A percentile compares a stretch with the other conserved stretches of the same genome.
Evolutionary conservation across 805 yeast species (phyloP).

Genomic region (Candida cerambycidarum): DNA sequence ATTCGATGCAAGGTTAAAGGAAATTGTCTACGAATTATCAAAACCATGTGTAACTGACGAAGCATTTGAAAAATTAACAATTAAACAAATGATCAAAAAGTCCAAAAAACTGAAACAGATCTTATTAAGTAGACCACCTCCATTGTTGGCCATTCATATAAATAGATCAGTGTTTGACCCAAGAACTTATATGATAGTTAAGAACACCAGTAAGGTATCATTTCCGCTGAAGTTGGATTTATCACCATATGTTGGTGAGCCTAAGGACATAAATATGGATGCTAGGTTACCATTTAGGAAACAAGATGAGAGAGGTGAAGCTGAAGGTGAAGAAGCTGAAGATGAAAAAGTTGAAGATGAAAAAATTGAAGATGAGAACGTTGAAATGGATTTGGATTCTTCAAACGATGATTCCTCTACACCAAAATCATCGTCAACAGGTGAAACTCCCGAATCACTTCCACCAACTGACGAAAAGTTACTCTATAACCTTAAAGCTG

Average conservation of each 20-base stretch:
- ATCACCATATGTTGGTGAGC: constrained; percentile 66
- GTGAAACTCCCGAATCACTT: constrained; percentile 13
- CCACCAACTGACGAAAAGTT: constrained; percentile 28
- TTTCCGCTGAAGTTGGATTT: constrained; percentile 73
- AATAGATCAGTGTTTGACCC: constrained; percentile 94
- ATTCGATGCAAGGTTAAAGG: constrained; percentile 29
- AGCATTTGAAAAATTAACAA: constrained; percentile 68
- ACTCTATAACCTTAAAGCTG: constrained; percentile 74
- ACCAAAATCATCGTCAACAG: constrained; percentile 11
- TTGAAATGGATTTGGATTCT: constrained; percentile 12
- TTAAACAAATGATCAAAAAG: constrained; percentile 70
- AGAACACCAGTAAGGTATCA: constrained; percentile 78
- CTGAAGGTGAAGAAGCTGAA: not conserved
- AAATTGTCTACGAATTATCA: constrained; percentile 47
- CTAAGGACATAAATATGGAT: constrained; percentile 71
- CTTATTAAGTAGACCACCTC: constrained; percentile 77
- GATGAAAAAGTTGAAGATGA: not conserved
- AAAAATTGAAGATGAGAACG: not conserved
- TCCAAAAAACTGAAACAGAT: constrained; percentile 84
- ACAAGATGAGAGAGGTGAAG: constrained; percentile 42
- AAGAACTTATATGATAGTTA: constrained; percentile 74
- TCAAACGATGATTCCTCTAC: constrained; percentile 12
- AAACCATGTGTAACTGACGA: constrained; percentile 79
- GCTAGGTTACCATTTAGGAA: constrained; percentile 75
- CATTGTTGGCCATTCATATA: constrained; percentile 79